Evolutionary conservation across 352 stramenopile genomes (phyloP).

Genomic region (Phytophthora constricta): DNA sequence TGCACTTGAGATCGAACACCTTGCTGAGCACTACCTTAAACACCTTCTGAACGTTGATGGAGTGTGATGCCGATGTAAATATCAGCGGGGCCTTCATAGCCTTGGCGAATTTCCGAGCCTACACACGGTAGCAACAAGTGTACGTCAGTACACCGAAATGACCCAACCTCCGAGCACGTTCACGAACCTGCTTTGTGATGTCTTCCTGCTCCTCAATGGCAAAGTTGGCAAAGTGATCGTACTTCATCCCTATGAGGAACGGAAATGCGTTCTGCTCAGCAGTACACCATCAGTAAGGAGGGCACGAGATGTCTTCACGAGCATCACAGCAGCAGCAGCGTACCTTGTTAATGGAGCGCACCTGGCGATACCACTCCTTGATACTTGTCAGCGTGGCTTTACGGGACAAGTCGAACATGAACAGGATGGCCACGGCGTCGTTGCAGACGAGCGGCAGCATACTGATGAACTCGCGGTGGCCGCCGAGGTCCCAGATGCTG

Average conservation of each 20-base stretch:
- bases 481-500: slow-evolving; percentile 95
- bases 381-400: slow-evolving; percentile 92
- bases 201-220: slow-evolving; percentile 92
- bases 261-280: slow-evolving; percentile 84
- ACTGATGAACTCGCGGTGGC: slow-evolving; percentile 93
- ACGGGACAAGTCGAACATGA: slow-evolving; percentile 96
- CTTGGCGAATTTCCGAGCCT: slow-evolving; percentile 94
- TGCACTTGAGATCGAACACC: slow-evolving; percentile 95
- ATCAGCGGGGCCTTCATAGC: slow-evolving; percentile 96
- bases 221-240: slow-evolving; percentile 93
- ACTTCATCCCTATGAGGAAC: slow-evolving; percentile 96
- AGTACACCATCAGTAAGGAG: neutral
- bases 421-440: slow-evolving; percentile 94
- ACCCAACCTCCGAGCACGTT: neutral
- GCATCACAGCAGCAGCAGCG: neutral
- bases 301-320: neutral
- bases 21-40: slow-evolving; percentile 96
- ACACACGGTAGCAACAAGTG: neutral
- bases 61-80: slow-evolving; percentile 94
- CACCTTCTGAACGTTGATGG: slow-evolving; percentile 96
- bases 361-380: slow-evolving; percentile 94
- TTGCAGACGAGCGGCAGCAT: slow-evolving; percentile 96
- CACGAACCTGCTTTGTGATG: slow-evolving; percentile 91
- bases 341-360: slow-evolving; percentile 91
- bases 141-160: neutral